Base-by-base conservation (phyloP, 805 yeast genomes). In the Myxozyma nipponensis region DNA sequence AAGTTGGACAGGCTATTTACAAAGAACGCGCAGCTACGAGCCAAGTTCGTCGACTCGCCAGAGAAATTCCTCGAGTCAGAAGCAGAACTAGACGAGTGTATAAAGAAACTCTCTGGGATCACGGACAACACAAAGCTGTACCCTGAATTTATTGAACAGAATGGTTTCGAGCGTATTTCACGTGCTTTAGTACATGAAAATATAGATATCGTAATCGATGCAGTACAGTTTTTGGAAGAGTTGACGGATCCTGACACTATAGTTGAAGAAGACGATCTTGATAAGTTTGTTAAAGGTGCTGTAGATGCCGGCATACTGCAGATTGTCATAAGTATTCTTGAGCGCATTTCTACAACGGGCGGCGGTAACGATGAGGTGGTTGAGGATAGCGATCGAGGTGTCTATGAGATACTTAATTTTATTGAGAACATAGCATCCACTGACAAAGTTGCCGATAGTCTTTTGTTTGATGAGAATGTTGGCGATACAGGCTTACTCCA, bases 41-140 rank as follows among this genome's bases (percentile, higher is more conserved):
- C 47, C 15, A 48, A 54, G 37, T 55, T 40, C 45, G 41, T 47
- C 10, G 54, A 54, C 15, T 23, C 46, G 22, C 62, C 62, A 4
- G 40, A 47, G 38, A 57, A 55, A 39, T 58, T 57, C 32, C 40
- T 58, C 28, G 59, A 57, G 17, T 58, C 62, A 13, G 62, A 58
- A 44, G 60, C 50, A 4, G 60, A 54, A 23, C 49, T 58, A 3
- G 53, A 58, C 26, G 42, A 24, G 24, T 36, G 46, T 7, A 47
- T 58, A 30, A 55, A 55, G 21, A 15, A 26, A 2, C 36, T 58
- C 3, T 54, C 59, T 9, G 40, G 44, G 1, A 32, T 58, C 22
- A 43, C 58, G 10, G 61, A 58, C 19, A 44, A 49, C 26, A 26
- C 60, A 5, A 42, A 35, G 13, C 49, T 58, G 24, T 55, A 48